These are phyloP conservation scores for Dioscorea alata DNA, from an alignment of 106 monocot species.

Conservation along the genomic window DNA sequence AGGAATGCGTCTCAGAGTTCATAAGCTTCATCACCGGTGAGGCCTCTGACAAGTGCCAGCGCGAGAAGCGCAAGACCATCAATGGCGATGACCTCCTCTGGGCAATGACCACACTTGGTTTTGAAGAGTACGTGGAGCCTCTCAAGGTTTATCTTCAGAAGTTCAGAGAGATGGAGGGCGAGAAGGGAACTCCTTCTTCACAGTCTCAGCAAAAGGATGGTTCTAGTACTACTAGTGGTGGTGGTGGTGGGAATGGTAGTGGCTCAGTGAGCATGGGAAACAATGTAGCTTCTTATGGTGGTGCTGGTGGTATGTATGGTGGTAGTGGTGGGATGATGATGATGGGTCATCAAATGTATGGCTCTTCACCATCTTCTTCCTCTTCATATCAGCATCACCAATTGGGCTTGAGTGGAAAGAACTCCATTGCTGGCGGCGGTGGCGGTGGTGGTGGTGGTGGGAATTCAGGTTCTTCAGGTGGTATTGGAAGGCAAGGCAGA, in stretches of 20 bases:
- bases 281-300: conserved; percentile 7
- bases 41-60: conserved; percentile 76
- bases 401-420: conserved; percentile 6
- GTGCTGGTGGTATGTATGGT: neutral
- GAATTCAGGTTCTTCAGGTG: conserved; percentile 1
- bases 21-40: conserved; percentile 75
- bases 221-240: neutral
- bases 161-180: conserved; percentile 62
- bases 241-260: neutral
- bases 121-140: conserved; percentile 69
- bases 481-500: conserved; percentile 14
- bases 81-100: conserved; percentile 77
- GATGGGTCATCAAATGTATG: conserved; percentile 34
- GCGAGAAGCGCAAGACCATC: conserved; percentile 75
- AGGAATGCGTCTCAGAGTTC: conserved; percentile 75
- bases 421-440: neutral
- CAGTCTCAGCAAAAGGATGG: conserved; percentile 2
- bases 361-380: neutral
- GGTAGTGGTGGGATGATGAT: conserved; percentile 16
- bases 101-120: conserved; percentile 80
- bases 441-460: conserved; percentile 9
- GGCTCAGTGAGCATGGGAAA: neutral
- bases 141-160: conserved; percentile 64
- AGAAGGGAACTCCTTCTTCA: conserved; percentile 19
- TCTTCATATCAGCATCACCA: conserved; percentile 12